These are phyloP conservation scores for Chamaecrista fasciculata DNA, from an alignment of 306 rosid species.

Conservation along the genomic window DNA sequence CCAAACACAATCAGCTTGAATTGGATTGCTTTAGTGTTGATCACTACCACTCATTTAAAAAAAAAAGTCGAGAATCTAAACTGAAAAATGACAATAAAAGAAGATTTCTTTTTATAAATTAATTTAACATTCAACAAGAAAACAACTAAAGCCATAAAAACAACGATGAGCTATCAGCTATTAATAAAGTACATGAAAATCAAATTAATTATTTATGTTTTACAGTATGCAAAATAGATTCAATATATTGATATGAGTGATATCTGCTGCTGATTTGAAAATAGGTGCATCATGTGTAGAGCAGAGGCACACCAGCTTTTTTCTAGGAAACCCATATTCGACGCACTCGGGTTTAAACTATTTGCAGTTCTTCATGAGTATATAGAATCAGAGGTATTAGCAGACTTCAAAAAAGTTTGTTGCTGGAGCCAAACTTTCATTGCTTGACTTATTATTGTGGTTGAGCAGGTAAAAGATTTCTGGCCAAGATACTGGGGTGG, in stretches of 20 bases:
- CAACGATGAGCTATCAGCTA: background rate
- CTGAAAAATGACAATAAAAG: no score
- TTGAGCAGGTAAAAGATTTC: slow-evolving; percentile 68
- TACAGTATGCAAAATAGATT: background rate
- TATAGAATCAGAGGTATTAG: slow-evolving; percentile 69
- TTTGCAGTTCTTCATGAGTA: slow-evolving; percentile 84
- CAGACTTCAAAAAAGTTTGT: slow-evolving; percentile 19
- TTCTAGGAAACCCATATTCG: slow-evolving; percentile 77
- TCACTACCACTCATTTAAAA: background rate
- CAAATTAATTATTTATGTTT: background rate
- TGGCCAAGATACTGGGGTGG: slow-evolving; percentile 99
- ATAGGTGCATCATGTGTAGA: slow-evolving; percentile 97
- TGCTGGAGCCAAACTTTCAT: slow-evolving; percentile 25
- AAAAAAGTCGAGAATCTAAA: background rate
- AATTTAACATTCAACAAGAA: background rate
- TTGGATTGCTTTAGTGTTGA: background rate
- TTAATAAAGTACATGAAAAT: background rate
- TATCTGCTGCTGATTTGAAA: slow-evolving; percentile 25
- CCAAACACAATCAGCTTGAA: background rate
- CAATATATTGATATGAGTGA: slow-evolving; percentile 11
- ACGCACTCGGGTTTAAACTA: slow-evolving; percentile 81
- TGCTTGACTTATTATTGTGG: slow-evolving; percentile 20
- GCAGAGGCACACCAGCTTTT: slow-evolving; percentile 92
- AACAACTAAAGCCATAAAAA: background rate
- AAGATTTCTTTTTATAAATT: no score